Base-by-base conservation (phyloP, 257 asterid genomes). In the Solanum appendiculatum region DNA sequence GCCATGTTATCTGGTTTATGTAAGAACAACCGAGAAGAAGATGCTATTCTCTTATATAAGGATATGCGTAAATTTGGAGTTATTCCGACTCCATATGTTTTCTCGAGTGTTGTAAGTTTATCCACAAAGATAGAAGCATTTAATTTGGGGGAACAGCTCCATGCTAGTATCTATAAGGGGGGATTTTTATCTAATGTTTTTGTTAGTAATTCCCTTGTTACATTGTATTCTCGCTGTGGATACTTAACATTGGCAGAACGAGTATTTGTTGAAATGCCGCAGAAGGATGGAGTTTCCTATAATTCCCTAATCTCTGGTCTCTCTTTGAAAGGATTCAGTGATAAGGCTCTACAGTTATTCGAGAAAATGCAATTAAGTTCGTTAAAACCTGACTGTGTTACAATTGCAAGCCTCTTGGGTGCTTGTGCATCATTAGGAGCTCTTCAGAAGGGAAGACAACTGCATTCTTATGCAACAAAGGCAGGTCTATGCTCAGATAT, bases 1-100 rank as follows among this genome's bases (percentile, higher is more conserved):
- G 97, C 98, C 84, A 95, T 95, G 94, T 89, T 94, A 86, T 92
- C 98, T 20, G 97, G 98, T 86, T 93, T 95, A 89, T 94, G 98
- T 20, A 91, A 89, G 48, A 95, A 90, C 86, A 88, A 84, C 34
- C 90, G 72, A 37, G 95, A 91, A 75, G 69, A 90, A 70, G 95
- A 91, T 46, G 92, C 92, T 84, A 89, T 96, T 86, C 87, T 74
- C 46, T 94, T 96, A 64, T 96, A 96, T 72, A 74, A 88, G 85
- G 94, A 95, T 88, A 95, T 96, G 97, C 91, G 96, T 34, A 93
- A 86, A 88, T 89, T 86, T 66, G 98, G 99, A 58, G 94, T 91
- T 11, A 91, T 78, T 85, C 98, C 98, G 25, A 96, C 99, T n/a
- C 99, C 99, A 2, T 95, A 93, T 87, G 89, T 93, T 85, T 96